Evolutionary conservation across 768 basidiomycete species (phyloP).

Genomic region (Kwoniella sp.): DNA sequence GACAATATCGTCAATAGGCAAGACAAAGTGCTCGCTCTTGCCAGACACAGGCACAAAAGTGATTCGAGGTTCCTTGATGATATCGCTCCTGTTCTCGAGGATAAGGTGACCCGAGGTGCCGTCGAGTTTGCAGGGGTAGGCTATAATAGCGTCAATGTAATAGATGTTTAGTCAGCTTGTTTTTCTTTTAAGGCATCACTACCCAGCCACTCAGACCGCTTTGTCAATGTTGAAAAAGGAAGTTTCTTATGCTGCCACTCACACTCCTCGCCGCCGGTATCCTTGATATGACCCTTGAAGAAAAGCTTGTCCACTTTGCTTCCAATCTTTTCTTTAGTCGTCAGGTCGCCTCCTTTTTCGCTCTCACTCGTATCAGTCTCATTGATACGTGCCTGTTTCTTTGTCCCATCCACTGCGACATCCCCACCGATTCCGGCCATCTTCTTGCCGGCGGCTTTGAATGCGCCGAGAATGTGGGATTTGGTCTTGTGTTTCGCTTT

Average conservation of each 20-base stretch:
- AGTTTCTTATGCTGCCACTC: constrained; percentile 22
- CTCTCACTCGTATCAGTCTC: neutral
- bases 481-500: constrained; percentile 54
- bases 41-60: constrained; percentile 50
- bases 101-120: constrained; percentile 55
- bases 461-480: constrained; percentile 50
- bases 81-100: constrained; percentile 42
- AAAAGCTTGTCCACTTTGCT: constrained; percentile 54
- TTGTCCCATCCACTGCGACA: constrained; percentile 55
- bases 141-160: constrained; percentile 23
- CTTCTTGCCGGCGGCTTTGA: constrained; percentile 54
- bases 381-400: constrained; percentile 49
- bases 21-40: constrained; percentile 38
- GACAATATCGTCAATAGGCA: constrained; percentile 56
- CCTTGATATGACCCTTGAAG: constrained; percentile 52
- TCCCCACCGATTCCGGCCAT: constrained; percentile 56
- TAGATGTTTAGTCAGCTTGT: too few relatives aligned
- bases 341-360: constrained; percentile 10
- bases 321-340: constrained; percentile 47
- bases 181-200: too few relatives aligned
- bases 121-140: constrained; percentile 55
- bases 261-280: constrained; percentile 51
- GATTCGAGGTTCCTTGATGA: constrained; percentile 36
- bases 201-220: too few relatives aligned
- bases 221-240: neutral